Percentiles rank a stretch among this genome's conserved stretches.
These are phyloP conservation scores for Cladophialophora yegresii DNA, from an alignment of 2,329 filamentous ascomycete genomes.

Conservation along the genomic window DNA sequence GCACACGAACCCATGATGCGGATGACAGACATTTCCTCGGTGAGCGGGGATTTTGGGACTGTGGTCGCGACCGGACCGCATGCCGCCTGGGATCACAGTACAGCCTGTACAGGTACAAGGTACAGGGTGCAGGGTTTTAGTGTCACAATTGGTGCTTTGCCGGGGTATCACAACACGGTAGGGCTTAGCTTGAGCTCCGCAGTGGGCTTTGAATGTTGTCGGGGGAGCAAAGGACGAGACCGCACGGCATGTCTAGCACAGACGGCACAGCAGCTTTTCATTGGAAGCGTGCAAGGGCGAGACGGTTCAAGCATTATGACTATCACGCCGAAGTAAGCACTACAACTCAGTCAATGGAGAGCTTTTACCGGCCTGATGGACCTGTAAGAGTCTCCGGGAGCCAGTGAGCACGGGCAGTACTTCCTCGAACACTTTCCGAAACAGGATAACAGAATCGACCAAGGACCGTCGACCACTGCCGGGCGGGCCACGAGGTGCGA, in stretches of 20 bases:
- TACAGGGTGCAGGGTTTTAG: background rate
- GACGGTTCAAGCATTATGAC: background rate
- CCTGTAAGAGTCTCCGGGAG: background rate
- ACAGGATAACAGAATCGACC: background rate
- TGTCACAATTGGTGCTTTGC: background rate
- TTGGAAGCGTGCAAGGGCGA: background rate
- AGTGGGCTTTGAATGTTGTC: background rate
- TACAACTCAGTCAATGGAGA: background rate
- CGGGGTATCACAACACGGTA: background rate
- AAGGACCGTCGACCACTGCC: background rate
- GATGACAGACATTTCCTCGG: background rate
- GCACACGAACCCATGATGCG: background rate
- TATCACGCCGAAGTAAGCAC: slow-evolving; percentile 1
- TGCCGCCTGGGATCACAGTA: background rate
- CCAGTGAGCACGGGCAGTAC: background rate
- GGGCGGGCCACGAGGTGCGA: background rate
- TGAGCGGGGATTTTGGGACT: background rate
- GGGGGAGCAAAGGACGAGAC: background rate
- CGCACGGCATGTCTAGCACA: too few species aligned
- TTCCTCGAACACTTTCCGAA: background rate
- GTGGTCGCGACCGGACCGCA: background rate
- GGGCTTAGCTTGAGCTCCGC: background rate
- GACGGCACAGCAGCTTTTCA: background rate
- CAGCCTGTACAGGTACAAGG: background rate
- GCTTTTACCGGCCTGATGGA: background rate